These are phyloP conservation scores for Rhodamnia rubescens DNA, from an alignment of 345 rosid genomes.

Conservation along the genomic window DNA sequence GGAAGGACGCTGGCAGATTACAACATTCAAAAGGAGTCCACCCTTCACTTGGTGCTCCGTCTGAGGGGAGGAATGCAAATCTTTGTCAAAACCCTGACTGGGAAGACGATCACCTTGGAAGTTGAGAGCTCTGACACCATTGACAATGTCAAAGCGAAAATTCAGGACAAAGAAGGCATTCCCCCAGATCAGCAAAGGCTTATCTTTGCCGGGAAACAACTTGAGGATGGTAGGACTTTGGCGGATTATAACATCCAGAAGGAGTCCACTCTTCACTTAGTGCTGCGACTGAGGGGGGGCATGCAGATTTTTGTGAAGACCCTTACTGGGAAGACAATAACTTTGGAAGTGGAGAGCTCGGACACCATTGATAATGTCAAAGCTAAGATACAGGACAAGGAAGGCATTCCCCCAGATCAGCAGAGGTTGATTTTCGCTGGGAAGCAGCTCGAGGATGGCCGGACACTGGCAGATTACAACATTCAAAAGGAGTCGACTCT, in stretches of 20 bases:
- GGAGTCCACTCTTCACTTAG: background rate
- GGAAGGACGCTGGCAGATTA: background rate
- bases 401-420: background rate
- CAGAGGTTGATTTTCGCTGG: background rate
- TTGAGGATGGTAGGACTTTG: background rate
- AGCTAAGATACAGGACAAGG: background rate
- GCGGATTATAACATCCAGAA: background rate
- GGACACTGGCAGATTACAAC: background rate
- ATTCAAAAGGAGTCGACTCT: background rate
- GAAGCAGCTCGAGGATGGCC: background rate
- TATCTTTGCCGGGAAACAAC: background rate
- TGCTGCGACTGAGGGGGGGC: background rate
- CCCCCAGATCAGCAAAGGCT: background rate
- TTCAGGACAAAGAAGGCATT: background rate
- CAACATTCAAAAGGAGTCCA: background rate
- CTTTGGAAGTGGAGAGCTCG: background rate
- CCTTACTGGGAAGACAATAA: background rate
- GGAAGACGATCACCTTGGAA: background rate
- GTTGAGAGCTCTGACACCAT: background rate
- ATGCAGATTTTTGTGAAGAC: background rate
- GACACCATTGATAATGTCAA: background rate
- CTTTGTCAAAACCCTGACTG: background rate
- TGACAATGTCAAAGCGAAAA: background rate
- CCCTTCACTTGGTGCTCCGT: background rate
- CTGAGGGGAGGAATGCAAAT: background rate